Conservation (phyloP, 768 basidiomycete species). For the Phlebiopsis gigantea region DNA sequence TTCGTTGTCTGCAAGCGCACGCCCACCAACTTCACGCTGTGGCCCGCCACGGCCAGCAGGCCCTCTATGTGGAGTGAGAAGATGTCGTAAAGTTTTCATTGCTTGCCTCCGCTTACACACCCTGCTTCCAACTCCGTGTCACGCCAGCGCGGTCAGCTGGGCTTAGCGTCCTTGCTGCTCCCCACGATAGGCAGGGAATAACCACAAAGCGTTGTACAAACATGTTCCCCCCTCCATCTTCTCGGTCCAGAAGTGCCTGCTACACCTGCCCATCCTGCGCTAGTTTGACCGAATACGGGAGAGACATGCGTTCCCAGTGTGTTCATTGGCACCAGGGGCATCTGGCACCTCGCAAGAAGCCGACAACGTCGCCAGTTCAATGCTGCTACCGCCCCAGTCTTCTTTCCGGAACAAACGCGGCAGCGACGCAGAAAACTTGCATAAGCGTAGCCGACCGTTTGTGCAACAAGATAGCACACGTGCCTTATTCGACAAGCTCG, state of each 20-base stretch:
- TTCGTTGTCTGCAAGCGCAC: background rate
- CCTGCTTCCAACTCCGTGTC: background rate
- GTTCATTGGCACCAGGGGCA: background rate
- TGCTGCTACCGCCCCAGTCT: background rate
- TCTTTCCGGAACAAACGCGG: background rate
- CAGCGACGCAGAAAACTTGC: background rate
- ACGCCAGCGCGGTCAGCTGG: background rate
- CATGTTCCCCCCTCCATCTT: background rate
- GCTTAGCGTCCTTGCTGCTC: background rate
- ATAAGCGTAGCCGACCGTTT: background rate
- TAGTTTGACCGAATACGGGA: background rate
- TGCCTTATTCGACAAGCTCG: background rate
- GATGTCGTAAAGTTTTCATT: slow-evolving; percentile 2
- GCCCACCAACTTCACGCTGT: background rate
- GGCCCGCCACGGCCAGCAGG: background rate
- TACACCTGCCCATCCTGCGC: background rate
- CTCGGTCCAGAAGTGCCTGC: background rate
- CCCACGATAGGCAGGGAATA: background rate
- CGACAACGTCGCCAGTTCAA: background rate
- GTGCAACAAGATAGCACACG: background rate
- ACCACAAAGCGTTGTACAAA: background rate
- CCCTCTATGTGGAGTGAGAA: background rate
- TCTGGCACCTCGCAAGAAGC: slow-evolving; percentile 1
- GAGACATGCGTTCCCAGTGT: background rate
- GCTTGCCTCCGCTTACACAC: background rate